Conservation (phyloP, 2,329 filamentous ascomycete species). For the Ophiocordyceps camponoti-leonardi region DNA sequence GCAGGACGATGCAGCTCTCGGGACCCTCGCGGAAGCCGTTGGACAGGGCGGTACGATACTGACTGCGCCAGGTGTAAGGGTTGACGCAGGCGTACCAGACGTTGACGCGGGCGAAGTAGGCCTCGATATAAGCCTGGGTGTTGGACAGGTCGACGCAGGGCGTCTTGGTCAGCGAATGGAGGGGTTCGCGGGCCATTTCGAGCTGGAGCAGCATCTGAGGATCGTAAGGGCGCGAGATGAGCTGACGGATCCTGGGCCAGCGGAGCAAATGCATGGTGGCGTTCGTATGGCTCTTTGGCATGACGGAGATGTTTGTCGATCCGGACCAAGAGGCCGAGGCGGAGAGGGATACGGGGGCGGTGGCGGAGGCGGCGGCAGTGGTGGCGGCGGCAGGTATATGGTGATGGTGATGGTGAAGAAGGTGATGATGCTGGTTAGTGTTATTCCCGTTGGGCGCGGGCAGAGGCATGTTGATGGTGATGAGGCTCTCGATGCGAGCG, state of each 20-base stretch:
- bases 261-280: slow-evolving; percentile 63
- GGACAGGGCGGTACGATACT: slow-evolving; percentile 59
- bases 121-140: slow-evolving; percentile 56
- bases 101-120: slow-evolving; percentile 68
- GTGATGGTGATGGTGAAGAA: slow-evolving; percentile 43
- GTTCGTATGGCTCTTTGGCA: slow-evolving; percentile 73
- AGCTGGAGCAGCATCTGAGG: slow-evolving; percentile 68
- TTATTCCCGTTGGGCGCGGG: slow-evolving; percentile 32
- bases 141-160: slow-evolving; percentile 57
- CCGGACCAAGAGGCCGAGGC: slow-evolving; percentile 46
- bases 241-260: slow-evolving; percentile 63
- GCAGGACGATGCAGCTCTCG: slow-evolving; percentile 65
- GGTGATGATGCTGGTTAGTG: slow-evolving; percentile 40
- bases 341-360: slow-evolving; percentile 26
- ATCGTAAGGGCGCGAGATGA: slow-evolving; percentile 62
- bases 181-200: slow-evolving; percentile 63
- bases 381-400: slow-evolving; percentile 46
- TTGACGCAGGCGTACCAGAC: slow-evolving; percentile 79
- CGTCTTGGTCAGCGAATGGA: slow-evolving; percentile 47
- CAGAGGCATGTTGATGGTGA: slow-evolving; percentile 50
- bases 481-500: slow-evolving; percentile 57
- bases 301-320: slow-evolving; percentile 56
- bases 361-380: slow-evolving; percentile 42
- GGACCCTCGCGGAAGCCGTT: slow-evolving; percentile 63
- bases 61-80: slow-evolving; percentile 60